phyloP scores from a whole-genome alignment of 2,329 filamentous ascomycete species.

The Epichloe brachyelytri region DNA sequence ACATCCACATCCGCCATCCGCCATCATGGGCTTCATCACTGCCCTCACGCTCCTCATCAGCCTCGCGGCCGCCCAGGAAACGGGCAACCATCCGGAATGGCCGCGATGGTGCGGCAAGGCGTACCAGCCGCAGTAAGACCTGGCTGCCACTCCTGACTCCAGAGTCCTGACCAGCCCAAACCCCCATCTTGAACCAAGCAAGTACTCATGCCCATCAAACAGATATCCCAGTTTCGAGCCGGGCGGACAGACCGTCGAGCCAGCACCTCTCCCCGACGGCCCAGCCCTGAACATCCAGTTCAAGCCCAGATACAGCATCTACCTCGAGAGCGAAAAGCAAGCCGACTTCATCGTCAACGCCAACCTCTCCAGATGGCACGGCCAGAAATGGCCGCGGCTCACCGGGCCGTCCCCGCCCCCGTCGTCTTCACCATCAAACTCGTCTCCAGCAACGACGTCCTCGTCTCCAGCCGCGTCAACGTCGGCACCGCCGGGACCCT shows the following conservation, averaged over 20 bases:
- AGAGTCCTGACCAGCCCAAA: neutral
- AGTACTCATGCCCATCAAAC: neutral
- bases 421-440: constrained; percentile 27
- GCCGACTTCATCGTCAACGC: constrained; percentile 33
- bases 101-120: constrained; percentile 35
- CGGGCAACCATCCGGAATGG: constrained; percentile 29
- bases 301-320: constrained; percentile 32
- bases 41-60: neutral
- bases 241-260: constrained; percentile 28
- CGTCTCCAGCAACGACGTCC: constrained; percentile 14
- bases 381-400: constrained; percentile 21
- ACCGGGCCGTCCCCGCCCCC: constrained; percentile 9
- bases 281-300: constrained; percentile 30
- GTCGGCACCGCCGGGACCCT: constrained; percentile 22
- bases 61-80: constrained; percentile 15
- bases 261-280: constrained; percentile 15
- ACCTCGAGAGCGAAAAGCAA: constrained; percentile 26
- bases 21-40: neutral
- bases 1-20: neutral
- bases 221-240: constrained; percentile 30
- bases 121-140: constrained; percentile 26
- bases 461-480: constrained; percentile 21
- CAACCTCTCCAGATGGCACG: constrained; percentile 27
- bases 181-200: neutral
- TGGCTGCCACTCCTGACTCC: neutral